phyloP scores from a whole-genome alignment of 2,329 filamentous ascomycete species.

The Xylaria hypoxylon region DNA sequence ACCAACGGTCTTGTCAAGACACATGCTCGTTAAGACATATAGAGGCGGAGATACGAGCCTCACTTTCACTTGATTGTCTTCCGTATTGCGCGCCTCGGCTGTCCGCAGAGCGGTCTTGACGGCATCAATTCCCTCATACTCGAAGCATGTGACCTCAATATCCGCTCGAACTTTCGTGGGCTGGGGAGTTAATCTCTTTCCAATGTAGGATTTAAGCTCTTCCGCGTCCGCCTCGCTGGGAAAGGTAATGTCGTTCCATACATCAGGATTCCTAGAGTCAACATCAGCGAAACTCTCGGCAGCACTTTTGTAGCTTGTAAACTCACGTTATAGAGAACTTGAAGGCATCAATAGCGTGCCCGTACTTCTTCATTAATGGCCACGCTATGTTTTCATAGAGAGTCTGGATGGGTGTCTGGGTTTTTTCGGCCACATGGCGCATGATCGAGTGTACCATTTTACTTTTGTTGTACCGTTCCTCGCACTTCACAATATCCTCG shows the following conservation, averaged over 20 bases:
- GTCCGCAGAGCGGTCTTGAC: constrained; percentile 93
- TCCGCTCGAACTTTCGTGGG: constrained; percentile 99
- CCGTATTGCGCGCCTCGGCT: constrained; percentile 92
- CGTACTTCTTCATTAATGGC: constrained; percentile 98
- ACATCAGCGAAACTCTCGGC: constrained; percentile 10
- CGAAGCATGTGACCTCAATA: constrained; percentile 94
- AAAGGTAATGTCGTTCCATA: constrained; percentile 94
- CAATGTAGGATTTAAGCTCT: constrained; percentile 94
- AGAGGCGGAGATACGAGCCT: constrained; percentile 97
- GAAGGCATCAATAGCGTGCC: constrained; percentile 96
- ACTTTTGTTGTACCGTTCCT: constrained; percentile 99
- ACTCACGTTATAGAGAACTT: constrained; percentile 97
- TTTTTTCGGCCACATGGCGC: constrained; percentile 98
- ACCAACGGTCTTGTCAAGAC: constrained; percentile 89
- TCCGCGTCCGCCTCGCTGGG: constrained; percentile 85
- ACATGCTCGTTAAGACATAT: constrained; percentile 95
- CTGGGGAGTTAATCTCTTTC: constrained; percentile 95
- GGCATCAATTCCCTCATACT: constrained; percentile 97
- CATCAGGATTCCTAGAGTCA: constrained; percentile 80
- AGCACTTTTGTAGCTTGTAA: constrained; percentile 32
- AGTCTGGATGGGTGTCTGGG: constrained; percentile 89
- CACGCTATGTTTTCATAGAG: constrained; percentile 95
- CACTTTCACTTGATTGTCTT: constrained; percentile 95
- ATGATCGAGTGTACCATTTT: constrained; percentile 99
- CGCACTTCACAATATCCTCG: constrained; percentile 97